Percentiles rank a stretch among this genome's conserved stretches.
Evolutionary conservation across 331 rosid genomes (phyloP).

Genomic region (Pyrus hybrid): DNA sequence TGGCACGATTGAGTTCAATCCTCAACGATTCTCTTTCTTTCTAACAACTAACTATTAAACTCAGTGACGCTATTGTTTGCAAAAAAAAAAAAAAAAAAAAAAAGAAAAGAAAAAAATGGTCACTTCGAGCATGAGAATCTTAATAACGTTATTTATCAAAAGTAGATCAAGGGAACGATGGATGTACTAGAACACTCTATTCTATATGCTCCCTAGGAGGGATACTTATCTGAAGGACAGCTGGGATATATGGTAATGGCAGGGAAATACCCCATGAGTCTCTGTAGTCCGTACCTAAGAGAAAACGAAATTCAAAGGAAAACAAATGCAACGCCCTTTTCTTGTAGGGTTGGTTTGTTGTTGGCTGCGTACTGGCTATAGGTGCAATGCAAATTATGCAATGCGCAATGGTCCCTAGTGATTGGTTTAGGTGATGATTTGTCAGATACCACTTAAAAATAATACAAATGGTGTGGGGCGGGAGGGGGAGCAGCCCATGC

Average conservation of each 20-base stretch:
- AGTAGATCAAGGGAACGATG: not conserved
- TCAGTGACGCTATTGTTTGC: too few species aligned
- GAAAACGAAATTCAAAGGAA: not conserved
- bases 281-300: not conserved
- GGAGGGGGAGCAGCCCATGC: slow-evolving; percentile 64
- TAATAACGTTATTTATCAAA: not conserved
- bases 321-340: not conserved
- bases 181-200: not conserved
- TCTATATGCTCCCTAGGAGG: slow-evolving; percentile 59
- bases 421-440: slow-evolving; percentile 27
- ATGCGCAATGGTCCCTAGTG: not conserved
- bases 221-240: slow-evolving; percentile 48
- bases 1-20: too few species aligned
- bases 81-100: too few species aligned
- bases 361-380: slow-evolving; percentile 6
- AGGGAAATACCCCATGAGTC: slow-evolving; percentile 37
- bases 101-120: too few species aligned
- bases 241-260: slow-evolving; percentile 19
- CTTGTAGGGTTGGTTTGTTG: slow-evolving; percentile 18
- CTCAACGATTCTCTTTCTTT: too few species aligned
- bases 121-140: not conserved
- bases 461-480: slow-evolving; percentile 16
- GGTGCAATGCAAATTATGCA: slow-evolving; percentile 17
- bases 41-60: too few species aligned
- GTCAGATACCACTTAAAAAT: slow-evolving; percentile 14